Percentiles rank a stretch among this genome's conserved stretches.
phyloP scores from a whole-genome alignment of 805 yeast genomes.

The Suhomyces kilbournensis region DNA sequence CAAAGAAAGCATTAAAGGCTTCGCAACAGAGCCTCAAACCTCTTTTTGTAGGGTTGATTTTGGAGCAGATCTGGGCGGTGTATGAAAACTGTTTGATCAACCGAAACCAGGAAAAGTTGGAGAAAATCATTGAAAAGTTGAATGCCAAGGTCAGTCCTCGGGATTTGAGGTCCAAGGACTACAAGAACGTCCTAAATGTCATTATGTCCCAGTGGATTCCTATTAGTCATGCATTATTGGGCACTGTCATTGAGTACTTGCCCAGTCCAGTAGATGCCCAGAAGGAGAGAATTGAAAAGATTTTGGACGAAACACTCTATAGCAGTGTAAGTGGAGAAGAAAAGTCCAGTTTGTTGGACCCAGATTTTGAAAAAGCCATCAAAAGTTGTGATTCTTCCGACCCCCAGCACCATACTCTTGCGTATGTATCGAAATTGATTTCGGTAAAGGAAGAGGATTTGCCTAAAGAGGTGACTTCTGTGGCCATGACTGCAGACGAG shows the following conservation, averaged over 20 bases:
- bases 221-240: constrained; percentile 76
- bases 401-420: constrained; percentile 47
- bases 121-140: constrained; percentile 70
- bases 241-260: constrained; percentile 78
- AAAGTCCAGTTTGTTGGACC: constrained; percentile 42
- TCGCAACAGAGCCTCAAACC: constrained; percentile 57
- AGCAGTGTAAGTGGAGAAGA: constrained; percentile 47
- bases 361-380: constrained; percentile 54
- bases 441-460: constrained; percentile 81
- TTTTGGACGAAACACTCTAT: constrained; percentile 44
- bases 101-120: constrained; percentile 66
- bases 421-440: constrained; percentile 85
- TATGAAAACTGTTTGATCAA: constrained; percentile 68
- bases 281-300: constrained; percentile 60
- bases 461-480: constrained; percentile 46
- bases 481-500: constrained; percentile 50
- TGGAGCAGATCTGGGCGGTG: constrained; percentile 91
- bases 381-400: constrained; percentile 63
- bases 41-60: constrained; percentile 77
- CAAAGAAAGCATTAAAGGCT: constrained; percentile 61
- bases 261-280: constrained; percentile 87
- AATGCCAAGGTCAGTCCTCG: constrained; percentile 68
- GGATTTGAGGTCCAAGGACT: constrained; percentile 77
- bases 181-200: constrained; percentile 55
- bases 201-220: constrained; percentile 95